Conservation (phyloP, 306 rosid genomes). For the Prunus dulcis region DNA sequence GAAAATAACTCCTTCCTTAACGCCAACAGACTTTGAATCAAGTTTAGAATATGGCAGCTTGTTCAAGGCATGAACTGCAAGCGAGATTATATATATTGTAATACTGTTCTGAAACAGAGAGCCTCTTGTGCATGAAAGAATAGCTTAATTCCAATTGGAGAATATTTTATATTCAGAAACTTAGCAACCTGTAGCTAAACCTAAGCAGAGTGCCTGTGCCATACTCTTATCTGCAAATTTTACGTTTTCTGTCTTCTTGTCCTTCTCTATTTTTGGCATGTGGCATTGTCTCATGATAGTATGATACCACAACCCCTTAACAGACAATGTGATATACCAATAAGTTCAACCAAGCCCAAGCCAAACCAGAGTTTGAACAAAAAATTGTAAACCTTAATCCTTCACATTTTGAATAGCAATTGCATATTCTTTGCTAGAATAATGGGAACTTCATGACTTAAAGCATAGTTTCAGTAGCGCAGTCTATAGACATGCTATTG, state of each 20-base stretch:
- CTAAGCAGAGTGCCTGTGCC: background rate
- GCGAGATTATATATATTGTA: conserved; percentile 1
- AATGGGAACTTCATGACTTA: background rate
- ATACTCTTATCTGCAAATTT: conserved; percentile 2
- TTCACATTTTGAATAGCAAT: background rate
- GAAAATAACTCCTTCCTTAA: conserved; percentile 93
- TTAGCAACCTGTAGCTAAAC: background rate
- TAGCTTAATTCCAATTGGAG: background rate
- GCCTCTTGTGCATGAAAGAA: background rate
- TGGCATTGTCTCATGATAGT: background rate
- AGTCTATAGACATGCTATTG: background rate
- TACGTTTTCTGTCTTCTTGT: background rate
- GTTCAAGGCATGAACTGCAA: conserved; percentile 97
- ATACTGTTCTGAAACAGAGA: background rate
- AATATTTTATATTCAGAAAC: background rate
- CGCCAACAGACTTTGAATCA: conserved; percentile 91
- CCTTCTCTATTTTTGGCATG: background rate
- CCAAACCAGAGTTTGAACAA: background rate
- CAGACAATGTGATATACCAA: background rate
- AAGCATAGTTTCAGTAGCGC: background rate
- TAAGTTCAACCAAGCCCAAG: background rate
- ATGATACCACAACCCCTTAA: background rate
- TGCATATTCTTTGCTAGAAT: background rate
- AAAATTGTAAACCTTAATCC: background rate
- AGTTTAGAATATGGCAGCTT: conserved; percentile 98